Evolutionary conservation across 352 stramenopile species (phyloP).

Genomic region (Globisporangium radiosum): DNA sequence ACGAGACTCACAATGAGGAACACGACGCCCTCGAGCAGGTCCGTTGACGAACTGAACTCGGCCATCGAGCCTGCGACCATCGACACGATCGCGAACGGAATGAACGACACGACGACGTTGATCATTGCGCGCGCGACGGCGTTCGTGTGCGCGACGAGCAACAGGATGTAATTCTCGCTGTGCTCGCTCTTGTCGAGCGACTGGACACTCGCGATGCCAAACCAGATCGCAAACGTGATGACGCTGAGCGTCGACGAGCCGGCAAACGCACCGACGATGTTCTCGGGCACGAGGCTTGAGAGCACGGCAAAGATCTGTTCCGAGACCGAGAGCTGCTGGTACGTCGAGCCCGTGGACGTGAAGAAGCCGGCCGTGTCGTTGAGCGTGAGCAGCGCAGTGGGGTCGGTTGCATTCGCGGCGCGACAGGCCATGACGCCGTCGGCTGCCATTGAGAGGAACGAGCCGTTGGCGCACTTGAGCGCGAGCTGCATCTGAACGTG

Average conservation of each 20-base stretch:
- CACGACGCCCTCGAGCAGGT: constrained; percentile 40
- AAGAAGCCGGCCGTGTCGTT: constrained; percentile 54
- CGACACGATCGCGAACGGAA: constrained; percentile 63
- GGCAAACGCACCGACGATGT: constrained; percentile 59
- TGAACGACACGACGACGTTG: constrained; percentile 58
- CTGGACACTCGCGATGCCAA: constrained; percentile 50
- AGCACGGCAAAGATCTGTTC: constrained; percentile 69
- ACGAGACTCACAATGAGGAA: constrained; percentile 26
- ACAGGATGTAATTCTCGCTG: constrained; percentile 55
- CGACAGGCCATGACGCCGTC: constrained; percentile 36
- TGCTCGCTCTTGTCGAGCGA: constrained; percentile 35
- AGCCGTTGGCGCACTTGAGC: constrained; percentile 36
- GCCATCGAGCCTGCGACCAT: constrained; percentile 61
- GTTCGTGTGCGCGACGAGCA: constrained; percentile 59
- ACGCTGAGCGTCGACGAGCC: constrained; percentile 49
- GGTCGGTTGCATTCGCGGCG: constrained; percentile 17
- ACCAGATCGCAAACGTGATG: constrained; percentile 60
- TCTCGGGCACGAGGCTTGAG: constrained; percentile 53
- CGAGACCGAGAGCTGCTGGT: constrained; percentile 41
- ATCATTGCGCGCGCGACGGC: constrained; percentile 62
- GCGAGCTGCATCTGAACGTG: not conserved
- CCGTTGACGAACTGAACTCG: constrained; percentile 34
- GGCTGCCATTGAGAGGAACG: constrained; percentile 25
- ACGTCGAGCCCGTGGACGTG: constrained; percentile 21
- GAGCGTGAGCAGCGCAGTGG: constrained; percentile 35